Conservation (phyloP, 495 filamentous ascomycete species). For the Glonium stellatum region DNA sequence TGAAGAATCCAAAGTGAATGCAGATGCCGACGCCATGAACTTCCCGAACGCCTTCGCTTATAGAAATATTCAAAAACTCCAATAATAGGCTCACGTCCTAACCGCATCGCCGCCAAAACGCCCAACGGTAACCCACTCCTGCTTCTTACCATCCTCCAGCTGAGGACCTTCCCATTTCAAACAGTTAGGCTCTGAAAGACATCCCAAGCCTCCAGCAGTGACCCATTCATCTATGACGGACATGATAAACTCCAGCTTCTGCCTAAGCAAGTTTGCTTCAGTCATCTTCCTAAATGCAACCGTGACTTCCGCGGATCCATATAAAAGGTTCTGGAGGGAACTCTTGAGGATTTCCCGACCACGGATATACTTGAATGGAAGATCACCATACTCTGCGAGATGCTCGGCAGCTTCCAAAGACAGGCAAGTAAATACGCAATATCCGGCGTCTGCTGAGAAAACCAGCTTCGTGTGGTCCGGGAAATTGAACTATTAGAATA, state of each 20-base stretch:
- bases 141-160: constrained; percentile 61
- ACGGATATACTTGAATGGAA: constrained; percentile 60
- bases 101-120: constrained; percentile 61
- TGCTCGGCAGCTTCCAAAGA: constrained; percentile 59
- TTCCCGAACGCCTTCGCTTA: background rate
- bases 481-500: constrained; percentile 70
- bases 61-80: background rate
- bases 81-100: constrained; percentile 3
- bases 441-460: constrained; percentile 63
- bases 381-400: constrained; percentile 54
- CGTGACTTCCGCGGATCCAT: constrained; percentile 35
- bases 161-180: constrained; percentile 63
- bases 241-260: constrained; percentile 70
- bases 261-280: constrained; percentile 69
- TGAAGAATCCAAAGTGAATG: background rate
- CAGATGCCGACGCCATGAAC: background rate
- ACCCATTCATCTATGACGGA: constrained; percentile 67
- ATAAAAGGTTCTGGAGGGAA: constrained; percentile 47
- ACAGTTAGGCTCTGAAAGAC: constrained; percentile 43
- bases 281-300: constrained; percentile 53
- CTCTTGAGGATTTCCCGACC: constrained; percentile 53
- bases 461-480: constrained; percentile 95
- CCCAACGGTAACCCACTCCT: constrained; percentile 80
- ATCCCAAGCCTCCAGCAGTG: constrained; percentile 60
- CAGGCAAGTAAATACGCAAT: constrained; percentile 80